phyloP scores from a whole-genome alignment of 2,329 filamentous ascomycete species.

The Xylaria hypoxylon region DNA sequence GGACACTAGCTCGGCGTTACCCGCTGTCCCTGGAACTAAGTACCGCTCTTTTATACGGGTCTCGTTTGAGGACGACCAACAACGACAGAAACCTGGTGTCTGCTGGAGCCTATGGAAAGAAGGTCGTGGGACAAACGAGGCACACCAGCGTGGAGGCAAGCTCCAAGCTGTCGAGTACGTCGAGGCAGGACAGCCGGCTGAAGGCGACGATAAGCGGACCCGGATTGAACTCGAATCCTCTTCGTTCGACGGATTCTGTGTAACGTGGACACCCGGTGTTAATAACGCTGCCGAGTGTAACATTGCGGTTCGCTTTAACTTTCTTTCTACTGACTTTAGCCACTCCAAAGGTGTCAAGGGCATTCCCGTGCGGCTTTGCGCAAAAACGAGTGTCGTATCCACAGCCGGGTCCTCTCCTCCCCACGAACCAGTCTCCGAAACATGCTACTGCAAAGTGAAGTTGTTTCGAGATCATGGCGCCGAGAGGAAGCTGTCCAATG shows the following conservation, averaged over 20 bases:
- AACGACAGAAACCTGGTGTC: constrained; percentile 81
- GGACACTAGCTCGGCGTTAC: constrained; percentile 76
- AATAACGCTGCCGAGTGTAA: constrained; percentile 80
- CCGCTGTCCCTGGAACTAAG: constrained; percentile 69
- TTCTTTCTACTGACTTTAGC: constrained; percentile 97
- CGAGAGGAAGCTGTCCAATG: constrained; percentile 93
- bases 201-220: constrained; percentile 73
- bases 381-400: constrained; percentile 80
- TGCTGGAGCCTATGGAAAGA: constrained; percentile 97
- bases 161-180: constrained; percentile 96
- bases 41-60: constrained; percentile 95
- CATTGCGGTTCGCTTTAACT: constrained; percentile 95
- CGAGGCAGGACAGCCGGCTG: constrained; percentile 69
- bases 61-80: constrained; percentile 96
- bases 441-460: constrained; percentile 97
- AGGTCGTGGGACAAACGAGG: constrained; percentile 93
- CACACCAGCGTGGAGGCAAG: constrained; percentile 91
- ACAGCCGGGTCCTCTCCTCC: constrained; percentile 61
- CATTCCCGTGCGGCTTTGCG: constrained; percentile 91
- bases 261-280: constrained; percentile 83
- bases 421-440: constrained; percentile 69
- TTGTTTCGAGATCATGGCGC: constrained; percentile 96
- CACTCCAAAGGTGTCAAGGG: constrained; percentile 99
- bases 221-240: constrained; percentile 78
- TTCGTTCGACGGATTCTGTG: constrained; percentile 94